Base-by-base conservation (phyloP, 2,329 filamentous ascomycete species). In the Zarea fungicola region DNA sequence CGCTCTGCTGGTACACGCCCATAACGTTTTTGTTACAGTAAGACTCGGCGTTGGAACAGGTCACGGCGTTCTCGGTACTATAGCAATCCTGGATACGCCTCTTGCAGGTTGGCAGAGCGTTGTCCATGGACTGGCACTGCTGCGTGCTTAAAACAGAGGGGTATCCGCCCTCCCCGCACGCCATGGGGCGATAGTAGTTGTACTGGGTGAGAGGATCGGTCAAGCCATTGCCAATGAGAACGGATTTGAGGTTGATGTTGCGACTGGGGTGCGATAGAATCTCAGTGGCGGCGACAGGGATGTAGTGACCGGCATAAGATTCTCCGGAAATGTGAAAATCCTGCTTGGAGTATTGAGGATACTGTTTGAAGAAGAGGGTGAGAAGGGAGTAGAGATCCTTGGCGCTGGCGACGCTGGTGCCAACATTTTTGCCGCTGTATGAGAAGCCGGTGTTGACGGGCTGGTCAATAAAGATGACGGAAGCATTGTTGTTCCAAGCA, bases 11-110 rank as follows among this genome's bases (percentile, higher is more conserved):
- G 78, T 96, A 99, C 41, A 92, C 91, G 32, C 85, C 89, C 56
- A 97, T 85, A 69, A 97, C 78, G 52, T 89, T 91, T 61, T 96
- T 96, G 78, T 99, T 97, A 73, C 93, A 99, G 81, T 97, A 97
- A 68, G 96, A 96, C 58, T 88, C 87, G 35, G 92, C 91, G 36
- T 92, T 91, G 1, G 97, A 90, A 66, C 93, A 99, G 58, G 84
- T 84, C 87, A 88, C 93, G 57, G 89, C 81, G 61, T 88, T 95
- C 71, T 95, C 89, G 52, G 84, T 88, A 61, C 89, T 83, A 76
- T 99, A 97, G 80, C 93, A 99, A 68, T 77, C 79, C 70, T 91
- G 74, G 63, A 97, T 96, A 66, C 97, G 78, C 53, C 79, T 85
- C 71, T 89, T 81, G 80, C 93, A 99, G 56, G 90, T 87, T 45